A percentile compares a stretch with the other conserved stretches of the same genome.
phyloP scores from a whole-genome alignment of 2,329 filamentous ascomycete species.

The Remersonia thermophila region DNA sequence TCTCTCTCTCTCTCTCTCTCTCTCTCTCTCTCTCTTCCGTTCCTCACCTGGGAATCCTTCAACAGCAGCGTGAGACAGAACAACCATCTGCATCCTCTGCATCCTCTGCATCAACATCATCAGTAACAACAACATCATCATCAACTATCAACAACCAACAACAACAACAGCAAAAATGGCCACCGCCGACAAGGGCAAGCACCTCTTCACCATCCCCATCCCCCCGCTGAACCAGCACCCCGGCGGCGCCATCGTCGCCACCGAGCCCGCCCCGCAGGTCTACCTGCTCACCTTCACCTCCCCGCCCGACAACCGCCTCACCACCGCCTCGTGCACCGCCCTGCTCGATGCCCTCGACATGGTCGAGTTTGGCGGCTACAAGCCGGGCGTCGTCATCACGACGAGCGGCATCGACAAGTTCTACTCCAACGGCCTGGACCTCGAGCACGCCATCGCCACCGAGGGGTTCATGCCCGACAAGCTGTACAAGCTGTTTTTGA shows the following conservation, averaged over 20 bases:
- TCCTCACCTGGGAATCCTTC: background rate
- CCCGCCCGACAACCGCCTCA: slow-evolving; percentile 65
- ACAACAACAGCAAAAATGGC: slow-evolving; percentile 5
- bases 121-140: background rate
- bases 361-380: slow-evolving; percentile 49
- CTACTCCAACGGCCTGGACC: slow-evolving; percentile 73
- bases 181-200: slow-evolving; percentile 6
- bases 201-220: slow-evolving; percentile 50
- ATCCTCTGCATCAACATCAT: too few relatives aligned
- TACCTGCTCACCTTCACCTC: slow-evolving; percentile 64
- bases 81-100: too few relatives aligned
- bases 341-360: slow-evolving; percentile 62
- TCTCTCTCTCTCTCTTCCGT: background rate
- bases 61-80: background rate
- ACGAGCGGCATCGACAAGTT: slow-evolving; percentile 67
- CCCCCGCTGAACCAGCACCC: slow-evolving; percentile 30
- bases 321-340: slow-evolving; percentile 53
- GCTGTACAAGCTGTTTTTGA: slow-evolving; percentile 52
- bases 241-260: slow-evolving; percentile 50
- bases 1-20: background rate
- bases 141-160: background rate
- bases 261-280: slow-evolving; percentile 44
- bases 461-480: slow-evolving; percentile 48
- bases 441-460: slow-evolving; percentile 47
- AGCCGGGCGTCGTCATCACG: slow-evolving; percentile 63